Evolutionary conservation across 495 filamentous ascomycete species (phyloP).

Genomic region (Neurospora sp.): DNA sequence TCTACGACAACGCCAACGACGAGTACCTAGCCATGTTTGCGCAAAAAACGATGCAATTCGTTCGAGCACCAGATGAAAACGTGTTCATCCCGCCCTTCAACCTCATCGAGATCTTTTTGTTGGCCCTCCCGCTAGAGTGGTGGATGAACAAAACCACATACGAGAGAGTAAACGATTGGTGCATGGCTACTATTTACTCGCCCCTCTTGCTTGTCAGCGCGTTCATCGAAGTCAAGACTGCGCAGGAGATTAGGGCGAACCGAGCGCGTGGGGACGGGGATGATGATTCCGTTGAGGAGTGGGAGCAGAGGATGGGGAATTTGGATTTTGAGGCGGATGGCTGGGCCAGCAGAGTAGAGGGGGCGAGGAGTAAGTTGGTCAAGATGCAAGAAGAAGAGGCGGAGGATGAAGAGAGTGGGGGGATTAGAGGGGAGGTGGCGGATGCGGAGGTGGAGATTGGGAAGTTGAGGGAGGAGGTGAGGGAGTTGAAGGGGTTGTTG

Average conservation of each 20-base stretch:
- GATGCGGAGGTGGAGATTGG: constrained; percentile 55
- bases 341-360: constrained; percentile 67
- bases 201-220: constrained; percentile 76
- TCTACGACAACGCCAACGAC: constrained; percentile 87
- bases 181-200: constrained; percentile 82
- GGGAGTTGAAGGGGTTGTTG: constrained; percentile 56
- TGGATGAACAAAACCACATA: constrained; percentile 67
- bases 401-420: background rate
- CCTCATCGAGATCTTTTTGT: constrained; percentile 72
- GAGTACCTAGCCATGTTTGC: constrained; percentile 88
- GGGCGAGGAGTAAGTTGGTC: constrained; percentile 61
- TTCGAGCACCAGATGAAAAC: constrained; percentile 94
- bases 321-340: constrained; percentile 70
- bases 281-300: constrained; percentile 81
- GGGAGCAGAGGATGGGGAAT: constrained; percentile 69
- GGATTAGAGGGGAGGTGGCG: constrained; percentile 43
- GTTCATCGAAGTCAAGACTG: constrained; percentile 60
- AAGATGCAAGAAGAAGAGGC: background rate
- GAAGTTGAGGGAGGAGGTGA: constrained; percentile 59
- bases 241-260: constrained; percentile 58
- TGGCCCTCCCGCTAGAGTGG: constrained; percentile 87
- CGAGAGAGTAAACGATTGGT: constrained; percentile 67
- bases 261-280: constrained; percentile 76
- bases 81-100: constrained; percentile 96
- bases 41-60: constrained; percentile 90